Evolutionary conservation across 495 filamentous ascomycete species (phyloP).

Genomic region (Xylaria bambusicola): DNA sequence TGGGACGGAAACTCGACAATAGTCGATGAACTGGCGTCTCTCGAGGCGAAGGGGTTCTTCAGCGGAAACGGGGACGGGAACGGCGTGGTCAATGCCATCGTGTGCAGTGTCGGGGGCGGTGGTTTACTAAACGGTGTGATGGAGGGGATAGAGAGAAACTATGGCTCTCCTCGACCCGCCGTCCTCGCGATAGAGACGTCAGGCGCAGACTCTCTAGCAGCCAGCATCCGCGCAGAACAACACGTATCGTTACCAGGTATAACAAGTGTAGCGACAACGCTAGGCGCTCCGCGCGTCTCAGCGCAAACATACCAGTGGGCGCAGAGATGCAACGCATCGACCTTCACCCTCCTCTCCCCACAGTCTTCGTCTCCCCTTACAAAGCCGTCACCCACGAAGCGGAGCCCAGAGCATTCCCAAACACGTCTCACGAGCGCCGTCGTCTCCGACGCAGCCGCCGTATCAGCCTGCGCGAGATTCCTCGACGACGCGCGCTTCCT

Average conservation of each 20-base stretch:
- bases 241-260: conserved; percentile 71
- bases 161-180: conserved; percentile 40
- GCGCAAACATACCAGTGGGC: conserved; percentile 69
- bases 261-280: conserved; percentile 75
- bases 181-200: conserved; percentile 80
- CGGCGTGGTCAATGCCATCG: conserved; percentile 61
- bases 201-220: conserved; percentile 73
- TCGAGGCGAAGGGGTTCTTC: conserved; percentile 31
- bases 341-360: neutral
- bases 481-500: conserved; percentile 80
- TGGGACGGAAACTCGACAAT: conserved; percentile 79
- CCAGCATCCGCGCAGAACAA: conserved; percentile 58
- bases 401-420: conserved; percentile 2
- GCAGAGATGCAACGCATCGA: conserved; percentile 8
- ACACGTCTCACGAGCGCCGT: conserved; percentile 65
- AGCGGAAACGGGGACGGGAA: conserved; percentile 10
- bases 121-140: conserved; percentile 81
- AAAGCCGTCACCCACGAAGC: too few relatives aligned
- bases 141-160: conserved; percentile 63
- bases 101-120: conserved; percentile 88
- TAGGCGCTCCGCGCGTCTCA: conserved; percentile 76
- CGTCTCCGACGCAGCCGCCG: conserved; percentile 78
- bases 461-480: conserved; percentile 70
- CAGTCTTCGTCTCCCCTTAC: conserved; percentile 15
- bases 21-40: conserved; percentile 68